These are phyloP conservation scores for Massarina eburnea DNA, from an alignment of 2,329 filamentous ascomycete genomes.

Conservation along the genomic window DNA sequence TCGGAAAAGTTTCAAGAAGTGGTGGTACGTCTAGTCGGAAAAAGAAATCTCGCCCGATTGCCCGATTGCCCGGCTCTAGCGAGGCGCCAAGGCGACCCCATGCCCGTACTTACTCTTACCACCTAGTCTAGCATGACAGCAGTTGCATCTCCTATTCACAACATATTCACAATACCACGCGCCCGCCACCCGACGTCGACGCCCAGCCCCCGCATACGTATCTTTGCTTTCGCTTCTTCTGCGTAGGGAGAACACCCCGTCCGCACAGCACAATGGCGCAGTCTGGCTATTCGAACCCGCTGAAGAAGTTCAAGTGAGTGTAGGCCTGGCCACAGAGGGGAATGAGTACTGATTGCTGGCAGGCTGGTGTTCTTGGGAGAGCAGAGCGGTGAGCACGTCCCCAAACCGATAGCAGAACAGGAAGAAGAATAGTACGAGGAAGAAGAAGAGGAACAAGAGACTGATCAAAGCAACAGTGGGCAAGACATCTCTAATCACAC, in stretches of 20 bases:
- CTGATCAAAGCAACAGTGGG: slow-evolving; percentile 65
- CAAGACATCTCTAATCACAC: slow-evolving; percentile 97
- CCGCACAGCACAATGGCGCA: slow-evolving; percentile 69
- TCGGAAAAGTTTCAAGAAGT: no score
- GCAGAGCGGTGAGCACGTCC: slow-evolving; percentile 79
- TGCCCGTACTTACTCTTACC: no score
- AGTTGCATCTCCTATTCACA: slow-evolving; percentile 1
- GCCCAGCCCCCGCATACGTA: slow-evolving; percentile 6
- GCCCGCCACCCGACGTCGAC: not conserved
- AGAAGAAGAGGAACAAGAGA: not conserved
- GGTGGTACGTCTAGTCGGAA: no score
- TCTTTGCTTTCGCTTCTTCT: slow-evolving; percentile 6
- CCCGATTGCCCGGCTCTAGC: no score
- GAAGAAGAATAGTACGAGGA: not conserved
- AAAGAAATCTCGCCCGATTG: no score
- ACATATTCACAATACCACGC: slow-evolving; percentile 13
- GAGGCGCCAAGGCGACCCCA: no score
- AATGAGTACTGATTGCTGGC: slow-evolving; percentile 31
- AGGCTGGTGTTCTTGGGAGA: slow-evolving; percentile 97
- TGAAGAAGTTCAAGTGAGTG: slow-evolving; percentile 98
- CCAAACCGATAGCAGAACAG: not conserved
- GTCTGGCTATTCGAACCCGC: slow-evolving; percentile 87
- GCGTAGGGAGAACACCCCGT: not conserved
- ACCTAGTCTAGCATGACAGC: slow-evolving; percentile 1
- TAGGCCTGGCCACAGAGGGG: slow-evolving; percentile 16